Conservation (phyloP, 208 protist genomes). For the Wallacemonas sp. region DNA sequence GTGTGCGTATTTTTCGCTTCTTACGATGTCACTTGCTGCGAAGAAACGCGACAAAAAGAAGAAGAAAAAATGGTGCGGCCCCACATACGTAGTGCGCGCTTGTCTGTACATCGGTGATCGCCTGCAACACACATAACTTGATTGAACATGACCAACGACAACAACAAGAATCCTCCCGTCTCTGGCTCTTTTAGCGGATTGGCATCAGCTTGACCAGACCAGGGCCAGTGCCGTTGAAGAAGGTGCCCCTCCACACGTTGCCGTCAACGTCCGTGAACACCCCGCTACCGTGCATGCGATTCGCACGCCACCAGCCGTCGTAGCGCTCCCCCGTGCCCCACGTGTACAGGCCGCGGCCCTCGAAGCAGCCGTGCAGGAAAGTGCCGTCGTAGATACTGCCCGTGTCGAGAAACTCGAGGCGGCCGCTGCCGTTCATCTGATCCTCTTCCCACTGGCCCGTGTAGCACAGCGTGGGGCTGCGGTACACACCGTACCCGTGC, state of each 20-base stretch:
- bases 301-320: slow-evolving; percentile 70
- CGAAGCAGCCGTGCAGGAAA: slow-evolving; percentile 65
- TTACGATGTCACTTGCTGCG: too few relatives aligned
- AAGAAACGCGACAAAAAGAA: too few relatives aligned
- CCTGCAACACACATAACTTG: too few relatives aligned
- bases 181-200: neutral
- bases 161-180: neutral
- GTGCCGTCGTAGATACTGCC: slow-evolving; percentile 63
- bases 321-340: slow-evolving; percentile 75
- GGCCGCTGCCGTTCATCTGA: slow-evolving; percentile 79
- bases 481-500: slow-evolving; percentile 75
- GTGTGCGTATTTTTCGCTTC: too few relatives aligned
- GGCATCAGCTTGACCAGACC: slow-evolving; percentile 46
- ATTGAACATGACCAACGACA: neutral
- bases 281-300: slow-evolving; percentile 88
- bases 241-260: slow-evolving; percentile 76
- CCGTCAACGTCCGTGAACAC: slow-evolving; percentile 78
- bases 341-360: slow-evolving; percentile 72
- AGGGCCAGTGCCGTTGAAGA: slow-evolving; percentile 80
- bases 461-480: slow-evolving; percentile 72
- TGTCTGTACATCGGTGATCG: too few relatives aligned
- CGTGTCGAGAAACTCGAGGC: slow-evolving; percentile 46
- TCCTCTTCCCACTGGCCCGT: slow-evolving; percentile 84
- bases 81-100: too few relatives aligned
- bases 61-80: too few relatives aligned